Evolutionary conservation across 441 rosid genomes (phyloP), one percentile per base, ranked within the genome.

Genomic region (Sinapis alba): DNA sequence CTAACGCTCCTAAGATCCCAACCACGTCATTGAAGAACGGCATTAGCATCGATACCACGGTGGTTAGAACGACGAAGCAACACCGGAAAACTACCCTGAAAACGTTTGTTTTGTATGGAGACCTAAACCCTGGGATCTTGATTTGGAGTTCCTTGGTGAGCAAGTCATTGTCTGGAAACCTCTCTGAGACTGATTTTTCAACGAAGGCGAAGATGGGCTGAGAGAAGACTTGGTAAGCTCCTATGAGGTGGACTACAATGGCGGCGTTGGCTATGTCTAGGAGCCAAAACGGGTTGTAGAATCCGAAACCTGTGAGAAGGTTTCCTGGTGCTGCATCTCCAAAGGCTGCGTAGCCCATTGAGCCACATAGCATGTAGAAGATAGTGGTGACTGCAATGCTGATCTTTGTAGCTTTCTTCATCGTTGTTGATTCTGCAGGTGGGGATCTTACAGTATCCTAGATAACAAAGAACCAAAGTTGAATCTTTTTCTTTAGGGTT

Each of bases 1-100:
- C 99, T 16, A 91, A 62, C 0, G 98, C 98, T 1, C 98, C 97
- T 3, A 95, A 87, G 53, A 95, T 80, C 16, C 98, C 91, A 1
- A 93, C 96, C 2, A 91, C 78, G 58, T 91, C 94, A n/a, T 87
- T 88, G 67, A 95, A 95, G 82, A 95, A 93, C 0, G 99, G 99
- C 53, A 95, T 90, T 9, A 89, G 81, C 98, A 95, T 92, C 1
- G 99, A 87, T 61, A 90, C 83, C 60, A 88, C 74, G 0, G 97
- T 90, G 28, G 98, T 85, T 3, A 68, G 0, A 62, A 91, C 69
- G 68, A 96, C 99, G 51, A 91, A 96, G 10, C 69, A 0, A 2
- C 95, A 84, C 76, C 99, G 87, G 86, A 86, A 91, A 11, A 90
- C 82, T 75, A 89, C 32, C 38, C 98, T 81, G 74, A 93, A 96